Evolutionary conservation across 2,329 filamentous ascomycete genomes (phyloP), one percentile per base, ranked within the genome.

Genomic region (Xylaria multiplex): DNA sequence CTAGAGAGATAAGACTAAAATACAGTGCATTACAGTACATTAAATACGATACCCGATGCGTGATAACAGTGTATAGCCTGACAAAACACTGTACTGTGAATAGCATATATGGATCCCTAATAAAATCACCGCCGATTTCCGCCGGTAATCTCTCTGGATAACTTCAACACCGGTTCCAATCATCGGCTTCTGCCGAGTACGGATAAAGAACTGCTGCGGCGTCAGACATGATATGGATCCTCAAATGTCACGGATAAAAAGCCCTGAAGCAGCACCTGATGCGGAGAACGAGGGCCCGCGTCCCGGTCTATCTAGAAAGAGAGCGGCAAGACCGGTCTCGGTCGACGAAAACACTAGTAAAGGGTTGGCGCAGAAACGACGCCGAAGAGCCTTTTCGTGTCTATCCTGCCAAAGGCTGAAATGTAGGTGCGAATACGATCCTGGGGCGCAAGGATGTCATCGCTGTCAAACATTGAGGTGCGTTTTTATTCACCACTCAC

Each of bases 401-500:
- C 59, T 75, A 1, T 76, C 74, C 2, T 76, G 74, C 30, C 74
- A 76, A 57, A 72, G 72, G 40, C 43, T 76, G 45, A 75, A 75
- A 58, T 75, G 73, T 49, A 68, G 74, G 62, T 76, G 74, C 67
- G 73, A 75, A 52, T 76, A 75, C 32, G 73, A 75, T n/a, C 57
- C 69, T 6, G 72, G 72, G 3, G 63, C 73, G 2, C 69, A 62
- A 43, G 73, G 73, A 11, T 76, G 74, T 55, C 74, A 74, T 50
- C 73, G 74, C 2, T 76, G 74, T 46, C 73, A 75, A 49, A 76
- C 73, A 27, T 64, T 76, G 56, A 75, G 74, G 74, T 75, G 60
- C 22, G 72, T 65, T 45, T 19, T 35, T 19, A n/a, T 52, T 50
- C n/a, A 37, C 35, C 7, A 43, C 4, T 37, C 11, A 5, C 13